Evolutionary conservation across 2,329 filamentous ascomycete genomes (phyloP).

Genomic region (Cladosporium sp.): DNA sequence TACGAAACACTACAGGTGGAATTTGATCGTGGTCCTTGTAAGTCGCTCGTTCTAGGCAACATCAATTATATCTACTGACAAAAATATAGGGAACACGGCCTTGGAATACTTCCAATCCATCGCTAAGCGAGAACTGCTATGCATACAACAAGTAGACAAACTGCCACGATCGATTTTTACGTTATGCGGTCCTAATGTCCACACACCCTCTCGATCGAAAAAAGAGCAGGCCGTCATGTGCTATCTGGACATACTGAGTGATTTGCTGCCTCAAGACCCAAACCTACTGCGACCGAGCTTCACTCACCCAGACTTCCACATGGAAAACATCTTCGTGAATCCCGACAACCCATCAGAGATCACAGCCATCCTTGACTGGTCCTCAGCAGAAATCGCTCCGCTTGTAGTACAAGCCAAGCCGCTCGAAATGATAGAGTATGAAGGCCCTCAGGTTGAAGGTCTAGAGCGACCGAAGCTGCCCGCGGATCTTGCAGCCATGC

Average conservation of each 20-base stretch:
- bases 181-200: too few relatives aligned
- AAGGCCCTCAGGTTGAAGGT: conserved; percentile 35
- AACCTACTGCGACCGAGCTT: conserved; percentile 26
- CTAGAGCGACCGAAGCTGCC: conserved; percentile 33
- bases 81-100: too few relatives aligned
- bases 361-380: conserved; percentile 42
- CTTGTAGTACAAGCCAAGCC: conserved; percentile 41
- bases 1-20: too few relatives aligned
- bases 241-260: background rate
- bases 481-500: conserved; percentile 20
- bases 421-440: conserved; percentile 40
- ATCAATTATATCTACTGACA: conserved; percentile 14
- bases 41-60: too few relatives aligned
- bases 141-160: too few relatives aligned
- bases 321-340: conserved; percentile 43
- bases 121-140: too few relatives aligned
- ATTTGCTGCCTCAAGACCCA: conserved; percentile 31
- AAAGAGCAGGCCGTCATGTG: too few relatives aligned
- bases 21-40: too few relatives aligned
- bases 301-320: conserved; percentile 45
- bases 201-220: too few relatives aligned
- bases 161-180: too few relatives aligned
- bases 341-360: conserved; percentile 36
- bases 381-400: conserved; percentile 38
- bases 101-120: too few relatives aligned